Evolutionary conservation across 441 rosid genomes (phyloP), one percentile per base, ranked within the genome.

Genomic region (Aleurites moluccanus): DNA sequence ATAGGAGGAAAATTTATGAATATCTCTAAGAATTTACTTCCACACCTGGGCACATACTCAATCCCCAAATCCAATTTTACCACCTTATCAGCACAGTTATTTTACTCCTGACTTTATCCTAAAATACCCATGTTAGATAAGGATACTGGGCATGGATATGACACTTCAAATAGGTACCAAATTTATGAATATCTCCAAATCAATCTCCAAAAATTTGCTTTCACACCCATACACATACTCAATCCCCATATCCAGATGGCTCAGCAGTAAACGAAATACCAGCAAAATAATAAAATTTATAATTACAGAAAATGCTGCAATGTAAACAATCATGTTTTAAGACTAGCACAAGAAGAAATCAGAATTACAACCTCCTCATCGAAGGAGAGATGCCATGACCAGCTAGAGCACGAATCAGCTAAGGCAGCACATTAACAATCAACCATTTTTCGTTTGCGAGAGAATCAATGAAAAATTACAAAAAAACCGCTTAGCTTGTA

Each of bases 401-500:
- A 50, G 10, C 38, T 23, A 52, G 23, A 16, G 38, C 38, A 23
- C 38, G 20, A 11, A 38, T 64, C 15, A n/a, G 27, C 10, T 44
- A 28, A 3, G 18, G 35, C 25, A 72, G 18, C 42, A 27, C 15
- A 55, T 57, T 16, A 23, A 47, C 18, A 50, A 25, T 28, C 23
- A 53, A 15, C 53, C 45, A 7, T 27, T 64, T 27, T 21, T 10
- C 28, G 15, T 44, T 15, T 15, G 10, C 16, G 9, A 2, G 25
- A 70, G n/a, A 64, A 67, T 72, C 27, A 62, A 80, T 71, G 50
- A 35, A 67, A 65, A 23, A 64, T 21, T 45, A 25, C 44, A 14
- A 56, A 44, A 40, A 25, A 59, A n/a, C n/a, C 4, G 11, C 68
- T 16, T 44, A 55, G 45, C 4, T 50, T 42, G 27, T 18, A 40